Base-by-base conservation (phyloP, 768 basidiomycete genomes). In the Tylopilus sp. region DNA sequence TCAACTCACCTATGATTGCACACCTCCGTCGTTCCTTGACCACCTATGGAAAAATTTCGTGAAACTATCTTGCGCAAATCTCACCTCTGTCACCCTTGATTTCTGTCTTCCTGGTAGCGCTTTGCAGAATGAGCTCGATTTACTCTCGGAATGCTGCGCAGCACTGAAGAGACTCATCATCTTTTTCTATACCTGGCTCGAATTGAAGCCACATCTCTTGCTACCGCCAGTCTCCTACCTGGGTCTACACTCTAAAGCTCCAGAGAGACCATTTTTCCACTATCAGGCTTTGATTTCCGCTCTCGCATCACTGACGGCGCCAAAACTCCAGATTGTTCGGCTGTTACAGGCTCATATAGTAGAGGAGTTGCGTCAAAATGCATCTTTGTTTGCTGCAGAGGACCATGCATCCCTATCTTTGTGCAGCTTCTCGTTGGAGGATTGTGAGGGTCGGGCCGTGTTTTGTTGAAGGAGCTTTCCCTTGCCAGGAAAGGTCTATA, bases 1-100 rank as follows among this genome's bases (percentile, higher is more conserved):
- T 31, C 60, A 63, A 36, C 65, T 68, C 26, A 63, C 59, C 11
- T 66, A 68, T n/a, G 66, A 66, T 33, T 66, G 66, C 40, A 66
- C 63, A 21, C 66, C 66, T 4, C 66, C 61, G 2, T 64, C 65
- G 18, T 66, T 63, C 31, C 13, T 31, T 20, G 64, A 64, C 17
- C 26, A 56, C n/a, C 54, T 55, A n/a, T 66, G 66, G 65, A 65
- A 56, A 43, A 57, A 53, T 22, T 66, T 68, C 23, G 41, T 68
- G 33, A 58, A 50, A 44, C 31, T 54, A 35, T 68, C 56, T 36
- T 66, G 65, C 48, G 53, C 57, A 25, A 63, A 58, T 46, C 55
- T 66, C 23, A 66, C 66, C 15, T 63, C 50, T 30, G 58, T 68
- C 35, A 57, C 55, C 11, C 58, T 68, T 23, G 66, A 66, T 26